Base-by-base conservation (phyloP, 2,329 filamentous ascomycete genomes). In the Exophiala lecanii-corni region DNA sequence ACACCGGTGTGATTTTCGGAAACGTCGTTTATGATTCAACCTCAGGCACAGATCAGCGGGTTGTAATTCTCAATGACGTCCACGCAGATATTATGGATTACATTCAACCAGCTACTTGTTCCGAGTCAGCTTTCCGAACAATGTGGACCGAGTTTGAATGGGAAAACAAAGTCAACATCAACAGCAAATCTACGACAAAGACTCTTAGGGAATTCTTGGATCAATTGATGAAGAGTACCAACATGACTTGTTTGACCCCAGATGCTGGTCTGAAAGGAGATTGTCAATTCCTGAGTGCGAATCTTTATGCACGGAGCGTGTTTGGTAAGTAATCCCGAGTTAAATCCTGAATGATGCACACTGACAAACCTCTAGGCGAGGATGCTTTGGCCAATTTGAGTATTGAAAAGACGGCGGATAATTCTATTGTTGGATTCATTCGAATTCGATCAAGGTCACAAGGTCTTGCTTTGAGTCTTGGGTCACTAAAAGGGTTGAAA, bases 91-190 rank as follows among this genome's bases (percentile, higher is more conserved):
- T 98, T 54, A 98, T 98, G 92, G 92, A 98, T 69, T 98, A 98
- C 71, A 98, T 98, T 59, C 91, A 97, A 63, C 92, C 92, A 1
- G 91, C 91, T 5, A 83, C 89, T 12, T 98, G 92, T 74, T 92
- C 88, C 3, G 92, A 98, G 73, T 96, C 91, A 9, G 89, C 97
- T 61, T 98, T 98, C 82, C 81, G 92, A 47, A 94, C 88, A n/a
- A 98, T 98, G 92, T 98, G 92, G 92, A 98, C 92, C 26, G 92
- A 98, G 63, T 98, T 98, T 56, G 92, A 98, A 65, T 98, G 92
- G 92, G 92, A 98, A 75, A 98, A 98, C 73, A 98, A 98, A 78
- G 91, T 98, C 67, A 98, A 98, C 71, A 97, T 98, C 71, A 96
- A 96, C 70, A 94, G 87, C 53, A 97, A 96, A 75, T 35, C 34